Conservation (phyloP, 2,329 filamentous ascomycete species). For the Ramularia endophylla region DNA sequence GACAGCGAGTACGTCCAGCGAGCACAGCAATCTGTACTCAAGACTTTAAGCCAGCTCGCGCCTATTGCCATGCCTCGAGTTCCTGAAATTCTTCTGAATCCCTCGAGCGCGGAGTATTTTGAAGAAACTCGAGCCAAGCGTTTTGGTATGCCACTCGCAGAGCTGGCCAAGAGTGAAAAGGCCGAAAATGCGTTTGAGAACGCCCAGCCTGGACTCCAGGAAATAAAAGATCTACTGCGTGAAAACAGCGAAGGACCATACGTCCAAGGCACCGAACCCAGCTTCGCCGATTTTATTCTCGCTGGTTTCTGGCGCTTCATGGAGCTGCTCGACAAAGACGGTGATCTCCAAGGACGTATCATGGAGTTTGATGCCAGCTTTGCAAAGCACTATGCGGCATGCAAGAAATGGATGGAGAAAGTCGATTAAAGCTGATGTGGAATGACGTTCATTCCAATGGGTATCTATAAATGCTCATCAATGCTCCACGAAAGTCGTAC, state of each 20-base stretch:
- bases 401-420: slow-evolving; percentile 35
- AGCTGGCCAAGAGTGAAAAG: slow-evolving; percentile 35
- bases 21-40: too few species aligned
- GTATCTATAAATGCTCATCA: too few species aligned
- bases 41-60: slow-evolving; percentile 27
- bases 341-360: slow-evolving; percentile 36
- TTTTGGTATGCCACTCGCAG: slow-evolving; percentile 49
- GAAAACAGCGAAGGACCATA: slow-evolving; percentile 51
- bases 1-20: slow-evolving; percentile 40
- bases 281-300: slow-evolving; percentile 54
- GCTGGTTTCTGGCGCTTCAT: slow-evolving; percentile 42
- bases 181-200: slow-evolving; percentile 47
- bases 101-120: slow-evolving; percentile 52
- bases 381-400: slow-evolving; percentile 34
- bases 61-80: slow-evolving; percentile 45
- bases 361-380: slow-evolving; percentile 36
- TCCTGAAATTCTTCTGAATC: slow-evolving; percentile 47
- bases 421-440: slow-evolving; percentile 25
- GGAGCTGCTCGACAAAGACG: slow-evolving; percentile 25
- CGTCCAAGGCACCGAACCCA: slow-evolving; percentile 51
- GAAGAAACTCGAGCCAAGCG: slow-evolving; percentile 43
- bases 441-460: slow-evolving; percentile 36
- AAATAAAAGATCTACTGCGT: slow-evolving; percentile 44
- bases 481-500: too few species aligned
- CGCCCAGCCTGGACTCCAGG: slow-evolving; percentile 36